Percentiles rank a stretch among this genome's conserved stretches.
These are phyloP conservation scores for Dimocarpus longan DNA, from an alignment of 345 rosid genomes.

Conservation along the genomic window DNA sequence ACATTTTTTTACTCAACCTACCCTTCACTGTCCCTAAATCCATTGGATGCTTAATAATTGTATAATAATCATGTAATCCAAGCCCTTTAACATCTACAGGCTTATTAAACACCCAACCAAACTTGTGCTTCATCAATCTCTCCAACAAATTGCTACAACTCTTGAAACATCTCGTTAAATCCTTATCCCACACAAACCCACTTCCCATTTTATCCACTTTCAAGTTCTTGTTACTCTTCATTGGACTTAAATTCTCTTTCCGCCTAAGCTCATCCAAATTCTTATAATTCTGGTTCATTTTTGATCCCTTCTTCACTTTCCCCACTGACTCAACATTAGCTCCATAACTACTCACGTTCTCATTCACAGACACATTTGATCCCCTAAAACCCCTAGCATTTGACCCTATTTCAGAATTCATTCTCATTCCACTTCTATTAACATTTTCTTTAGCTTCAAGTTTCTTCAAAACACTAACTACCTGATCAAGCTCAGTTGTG, in stretches of 20 bases:
- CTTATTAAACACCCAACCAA: conserved; percentile 78
- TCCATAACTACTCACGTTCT: conserved; percentile 27
- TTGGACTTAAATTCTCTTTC: conserved; percentile 31
- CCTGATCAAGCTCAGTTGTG: conserved; percentile 58
- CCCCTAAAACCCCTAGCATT: conserved; percentile 25
- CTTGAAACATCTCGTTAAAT: conserved; percentile 50
- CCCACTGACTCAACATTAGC: conserved; percentile 27
- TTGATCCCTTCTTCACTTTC: conserved; percentile 37
- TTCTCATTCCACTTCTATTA: conserved; percentile 24
- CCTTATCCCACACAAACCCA: conserved; percentile 35
- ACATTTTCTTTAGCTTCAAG: conserved; percentile 43
- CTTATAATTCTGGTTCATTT: conserved; percentile 30
- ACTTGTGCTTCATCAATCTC: conserved; percentile 80
- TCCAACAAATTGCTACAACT: conserved; percentile 60
- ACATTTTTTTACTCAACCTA: conserved; percentile 63
- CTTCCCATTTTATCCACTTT: conserved; percentile 30
- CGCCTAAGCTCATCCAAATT: conserved; percentile 27
- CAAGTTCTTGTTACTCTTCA: conserved; percentile 47
- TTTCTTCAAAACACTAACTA: conserved; percentile 43
- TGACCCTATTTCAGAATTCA: conserved; percentile 54
- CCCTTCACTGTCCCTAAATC: conserved; percentile 87
- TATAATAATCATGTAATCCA: conserved; percentile 74
- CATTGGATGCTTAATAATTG: conserved; percentile 81
- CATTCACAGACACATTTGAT: conserved; percentile 29
- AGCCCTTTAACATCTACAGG: conserved; percentile 82